Evolutionary conservation across 2,329 filamentous ascomycete species (phyloP), one percentile per base, ranked within the genome.

Genomic region (Epichloe festucae): DNA sequence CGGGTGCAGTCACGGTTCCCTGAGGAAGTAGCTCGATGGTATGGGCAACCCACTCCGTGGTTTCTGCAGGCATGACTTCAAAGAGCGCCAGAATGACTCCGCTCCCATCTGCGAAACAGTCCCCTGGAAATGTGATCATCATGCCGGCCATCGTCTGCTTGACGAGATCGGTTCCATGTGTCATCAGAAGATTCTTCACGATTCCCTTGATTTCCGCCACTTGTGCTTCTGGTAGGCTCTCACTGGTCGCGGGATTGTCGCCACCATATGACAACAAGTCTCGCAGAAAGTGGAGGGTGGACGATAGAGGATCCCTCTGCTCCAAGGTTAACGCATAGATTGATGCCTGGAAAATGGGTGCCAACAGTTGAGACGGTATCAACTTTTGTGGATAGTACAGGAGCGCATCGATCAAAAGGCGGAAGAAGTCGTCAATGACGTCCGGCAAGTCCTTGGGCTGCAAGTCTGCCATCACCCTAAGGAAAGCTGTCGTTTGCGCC

Each of bases 101-200:
- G 47, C 89, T 95, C 15, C 89, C 90, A 64, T 98, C 93, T 0
- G 90, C 84, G 63, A 97, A 95, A 70, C 90, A 96, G 66, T 97
- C 93, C 43, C 87, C 81, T 0, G 93, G 94, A 70, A 98, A 98
- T 0, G 86, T 94, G 66, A 96, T 96, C 91, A 98, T 97, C 90
- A 98, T 95, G 54, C 93, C 93, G 1, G 90, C 93, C 72, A 98
- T 77, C 53, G 95, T 84, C 56, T 90, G 86, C 68, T 95, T 91
- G 7, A 93, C 84, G 31, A 98, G 74, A 52, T 81, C 72, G 61
- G 89, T 84, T 39, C 93, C 89, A 56, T 89, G 82, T 1, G 75
- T 71, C 2, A 76, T 57, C 23, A 95, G 71, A 49, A 96, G 76
- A 54, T 79, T 76, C 66, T 85, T 87, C 53, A 97, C 85, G 7